Base-by-base conservation (phyloP, 1,139 yeast genomes). In the Kodamaea suecica region DNA sequence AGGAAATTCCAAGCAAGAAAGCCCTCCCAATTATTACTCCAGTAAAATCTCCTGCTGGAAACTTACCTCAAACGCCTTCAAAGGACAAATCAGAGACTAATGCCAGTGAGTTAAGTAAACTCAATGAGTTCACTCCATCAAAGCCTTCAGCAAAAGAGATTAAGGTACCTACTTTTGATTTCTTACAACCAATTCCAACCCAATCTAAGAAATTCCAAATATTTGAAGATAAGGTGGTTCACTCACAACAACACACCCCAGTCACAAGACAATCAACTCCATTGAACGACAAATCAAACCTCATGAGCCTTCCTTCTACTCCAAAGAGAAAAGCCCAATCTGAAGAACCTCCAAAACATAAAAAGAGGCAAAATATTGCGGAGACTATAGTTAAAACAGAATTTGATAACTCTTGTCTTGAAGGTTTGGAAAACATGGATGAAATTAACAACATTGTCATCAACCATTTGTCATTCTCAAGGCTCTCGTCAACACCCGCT, bases 391-490 rank as follows among this genome's bases (percentile, higher is more conserved):
- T 20, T 27, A 41, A 37, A 31, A 48, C 45, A 23, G 21, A 14
- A n/a, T 53, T 54, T 26, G 60, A 59, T 36, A 59, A 53, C 31
- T 45, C 50, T n/a, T 53, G 59, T 42, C 43, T 64, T 29, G 51
- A 47, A 14, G 44, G 40, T n/a, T 55, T 78, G 25, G 49, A 60
- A 4, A 69, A 70, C 34, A 45, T 76, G 23, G 65, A 62, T 2
- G 81, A 78, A 38, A 63, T 84, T 33, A 73, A 72, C 38, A 78
- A 84, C 54, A 71, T 88, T 8, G 65, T 87, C 33, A 75, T 81
- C 27, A 92, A 92, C 52, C 95, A 87, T 56, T 68, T 92, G 43
- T 97, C 97, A 13, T 90, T 86, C 55, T 86, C 97, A 5, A 75
- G 96, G 44, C 71, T 87, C 21, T 77, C 90, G 20, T 90, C 94